A percentile compares a stretch with the other conserved stretches of the same genome.
Conservation (phyloP, 2,329 filamentous ascomycete genomes). For the Graphilbum fragrans region DNA sequence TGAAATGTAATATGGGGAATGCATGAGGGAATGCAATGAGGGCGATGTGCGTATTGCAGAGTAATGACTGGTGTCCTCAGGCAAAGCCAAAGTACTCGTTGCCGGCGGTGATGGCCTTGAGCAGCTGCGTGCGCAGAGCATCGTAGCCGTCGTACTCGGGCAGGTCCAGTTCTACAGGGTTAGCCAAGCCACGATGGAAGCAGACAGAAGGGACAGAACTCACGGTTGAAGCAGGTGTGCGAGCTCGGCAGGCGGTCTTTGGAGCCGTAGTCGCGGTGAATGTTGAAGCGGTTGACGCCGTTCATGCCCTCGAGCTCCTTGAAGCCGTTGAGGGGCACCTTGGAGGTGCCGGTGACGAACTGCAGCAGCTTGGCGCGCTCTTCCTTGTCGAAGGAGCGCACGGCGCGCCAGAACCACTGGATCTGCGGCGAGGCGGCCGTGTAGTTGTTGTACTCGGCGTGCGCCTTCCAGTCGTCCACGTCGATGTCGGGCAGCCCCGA, state of each 20-base stretch:
- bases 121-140: constrained; percentile 69
- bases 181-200: background rate
- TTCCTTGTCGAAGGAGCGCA: constrained; percentile 96
- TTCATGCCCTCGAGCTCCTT: constrained; percentile 99
- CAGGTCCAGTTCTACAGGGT: constrained; percentile 72
- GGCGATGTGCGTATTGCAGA: too few species aligned
- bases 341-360: constrained; percentile 96
- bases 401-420: constrained; percentile 98
- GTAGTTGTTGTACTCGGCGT: constrained; percentile 98
- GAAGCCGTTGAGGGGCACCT: constrained; percentile 96
- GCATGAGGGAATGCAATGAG: too few species aligned
- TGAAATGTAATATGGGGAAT: too few species aligned
- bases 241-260: constrained; percentile 92
- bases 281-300: constrained; percentile 94
- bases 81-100: constrained; percentile 98
- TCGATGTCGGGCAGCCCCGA: constrained; percentile 96
- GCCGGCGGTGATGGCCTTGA: constrained; percentile 94
- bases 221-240: constrained; percentile 99
- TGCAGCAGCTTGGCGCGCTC: constrained; percentile 94
- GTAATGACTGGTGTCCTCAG: too few species aligned
- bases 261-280: constrained; percentile 93
- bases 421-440: constrained; percentile 88
- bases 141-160: constrained; percentile 98
- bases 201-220: constrained; percentile 29
- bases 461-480: constrained; percentile 97